phyloP scores from a whole-genome alignment of 2,329 filamentous ascomycete species.

The Mariannaea elegans region DNA sequence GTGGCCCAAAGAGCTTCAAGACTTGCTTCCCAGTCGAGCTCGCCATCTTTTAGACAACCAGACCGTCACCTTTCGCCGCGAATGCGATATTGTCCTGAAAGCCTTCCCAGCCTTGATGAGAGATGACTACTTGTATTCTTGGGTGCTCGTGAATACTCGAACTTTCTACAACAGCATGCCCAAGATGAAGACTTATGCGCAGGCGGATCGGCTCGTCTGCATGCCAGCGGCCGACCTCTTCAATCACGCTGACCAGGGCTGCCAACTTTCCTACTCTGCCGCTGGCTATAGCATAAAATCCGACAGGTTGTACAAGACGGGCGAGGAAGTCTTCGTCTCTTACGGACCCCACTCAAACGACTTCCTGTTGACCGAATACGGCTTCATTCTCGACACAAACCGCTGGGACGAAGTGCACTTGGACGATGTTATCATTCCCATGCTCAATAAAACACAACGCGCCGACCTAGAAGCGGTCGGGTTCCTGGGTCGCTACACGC shows the following conservation, averaged over 20 bases:
- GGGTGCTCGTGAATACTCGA: conserved; percentile 69
- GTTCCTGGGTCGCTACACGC: conserved; percentile 61
- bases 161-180: conserved; percentile 67
- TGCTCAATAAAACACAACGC: conserved; percentile 48
- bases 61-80: conserved; percentile 48
- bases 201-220: conserved; percentile 71
- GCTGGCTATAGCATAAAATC: conserved; percentile 63
- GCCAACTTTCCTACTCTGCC: conserved; percentile 60
- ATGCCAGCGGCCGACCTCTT: conserved; percentile 79
- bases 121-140: conserved; percentile 61
- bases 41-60: conserved; percentile 63
- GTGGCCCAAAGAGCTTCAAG: conserved; percentile 57
- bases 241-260: conserved; percentile 63
- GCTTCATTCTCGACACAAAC: conserved; percentile 59
- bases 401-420: conserved; percentile 59
- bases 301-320: conserved; percentile 58
- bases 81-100: conserved; percentile 49
- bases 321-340: conserved; percentile 73
- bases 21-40: conserved; percentile 56
- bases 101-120: conserved; percentile 44
- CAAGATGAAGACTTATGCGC: conserved; percentile 51
- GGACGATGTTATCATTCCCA: conserved; percentile 57
- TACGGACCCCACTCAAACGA: conserved; percentile 79
- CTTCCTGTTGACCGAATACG: conserved; percentile 75
- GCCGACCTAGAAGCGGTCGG: conserved; percentile 53